Percentiles rank a stretch among this genome's conserved stretches.
Conservation (phyloP, 169 alveolate species). For the Plasmodium ovale region DNA sequence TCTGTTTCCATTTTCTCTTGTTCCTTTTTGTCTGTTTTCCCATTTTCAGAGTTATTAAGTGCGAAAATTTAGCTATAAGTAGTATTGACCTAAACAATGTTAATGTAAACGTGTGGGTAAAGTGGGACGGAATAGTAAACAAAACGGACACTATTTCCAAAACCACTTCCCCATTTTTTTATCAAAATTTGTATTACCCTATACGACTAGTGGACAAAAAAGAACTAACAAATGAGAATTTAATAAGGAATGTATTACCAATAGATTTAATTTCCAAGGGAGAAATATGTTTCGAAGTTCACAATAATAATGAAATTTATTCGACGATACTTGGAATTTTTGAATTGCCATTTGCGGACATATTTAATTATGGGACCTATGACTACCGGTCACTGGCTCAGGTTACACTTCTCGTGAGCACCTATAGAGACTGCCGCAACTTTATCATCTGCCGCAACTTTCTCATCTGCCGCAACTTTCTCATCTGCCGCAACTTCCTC, state of each 20-base stretch:
- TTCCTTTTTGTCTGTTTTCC: conserved; percentile 56
- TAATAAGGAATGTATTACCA: conserved; percentile 87
- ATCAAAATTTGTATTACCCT: conserved; percentile 90
- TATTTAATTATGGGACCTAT: conserved; percentile 81
- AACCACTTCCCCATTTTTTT: conserved; percentile 87
- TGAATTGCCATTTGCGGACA: conserved; percentile 84
- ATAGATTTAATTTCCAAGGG: conserved; percentile 89
- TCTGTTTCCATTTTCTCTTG: conserved; percentile 51
- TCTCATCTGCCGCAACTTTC: neutral
- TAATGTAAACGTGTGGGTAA: conserved; percentile 89
- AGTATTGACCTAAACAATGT: conserved; percentile 87
- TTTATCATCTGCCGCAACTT: neutral
- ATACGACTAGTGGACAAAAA: conserved; percentile 86
- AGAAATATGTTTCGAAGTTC: conserved; percentile 88
- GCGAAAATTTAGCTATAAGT: conserved; percentile 87
- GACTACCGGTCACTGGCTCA: conserved; percentile 75
- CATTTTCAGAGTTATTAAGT: conserved; percentile 81
- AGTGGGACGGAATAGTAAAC: conserved; percentile 90
- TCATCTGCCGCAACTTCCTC: neutral
- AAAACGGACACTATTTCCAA: conserved; percentile 80
- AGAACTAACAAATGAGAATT: conserved; percentile 83
- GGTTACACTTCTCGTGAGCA: neutral
- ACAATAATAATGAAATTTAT: conserved; percentile 87
- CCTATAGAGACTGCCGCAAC: neutral
- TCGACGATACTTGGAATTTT: conserved; percentile 87